Base-by-base conservation (phyloP, 1,284 basidiomycete genomes). In the Termitomyces sp. region DNA sequence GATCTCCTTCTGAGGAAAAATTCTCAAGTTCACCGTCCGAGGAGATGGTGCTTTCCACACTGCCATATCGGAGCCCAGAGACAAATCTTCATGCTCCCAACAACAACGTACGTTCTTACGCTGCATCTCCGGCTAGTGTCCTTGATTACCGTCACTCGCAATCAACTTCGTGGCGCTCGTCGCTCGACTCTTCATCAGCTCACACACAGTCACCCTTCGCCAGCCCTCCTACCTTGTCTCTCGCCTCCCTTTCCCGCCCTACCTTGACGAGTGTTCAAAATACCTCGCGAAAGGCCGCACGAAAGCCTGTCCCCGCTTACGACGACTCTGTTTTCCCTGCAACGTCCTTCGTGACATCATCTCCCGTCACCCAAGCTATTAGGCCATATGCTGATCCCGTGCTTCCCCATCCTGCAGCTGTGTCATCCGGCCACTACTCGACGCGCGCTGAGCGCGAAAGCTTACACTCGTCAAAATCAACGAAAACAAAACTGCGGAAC, bases 231-330 rank as follows among this genome's bases (percentile, higher is more conserved):
- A 39, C 30, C 7, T 26, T 40, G 8, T 57, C 51, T 21, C 56
- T 44, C 44, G 30, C 44, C 13, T 21, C 44, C 42, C 4, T 60
- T 34, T 39, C 42, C 19, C 53, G 43, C 31, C 28, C 34, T 26
- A 41, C 50, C 5, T 55, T 45, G 21, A 34, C 51, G 0, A 45
- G 45, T 15, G 19, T 33, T 24, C 58, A 50, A n/a, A 47, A 38
- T 2, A 2, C 48, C 3, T 28, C 40, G 9, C 56, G 57, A 9
- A 72, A 70, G 26, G 64, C 67, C 48, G 65, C 74, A 57, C 65
- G 73, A 38, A 76, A 76, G 58, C 74, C 75, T 17, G 75, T 75
- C 17, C 74, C 75, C 5, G 67, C 61, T n/a, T 76, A 81, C 58
- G 31, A 59, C 56, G 56, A 51, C 48, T 24, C 47, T 40, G 46